Conservation (phyloP, 2,329 filamentous ascomycete genomes). For the Trichoderma polysporum region DNA sequence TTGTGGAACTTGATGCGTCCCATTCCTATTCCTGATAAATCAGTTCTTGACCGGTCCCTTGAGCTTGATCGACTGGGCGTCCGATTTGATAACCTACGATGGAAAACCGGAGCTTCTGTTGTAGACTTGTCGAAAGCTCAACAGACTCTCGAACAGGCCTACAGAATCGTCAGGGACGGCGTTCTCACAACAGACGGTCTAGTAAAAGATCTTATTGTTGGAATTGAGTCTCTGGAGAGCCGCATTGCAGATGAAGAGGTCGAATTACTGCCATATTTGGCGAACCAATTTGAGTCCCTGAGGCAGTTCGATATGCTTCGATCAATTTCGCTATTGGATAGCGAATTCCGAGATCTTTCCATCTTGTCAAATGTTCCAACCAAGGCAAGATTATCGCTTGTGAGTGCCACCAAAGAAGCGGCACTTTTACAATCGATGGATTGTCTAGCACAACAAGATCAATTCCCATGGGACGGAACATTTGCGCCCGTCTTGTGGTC, state of each 20-base stretch:
- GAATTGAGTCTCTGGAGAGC: conserved; percentile 53
- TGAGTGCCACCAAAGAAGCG: conserved; percentile 37
- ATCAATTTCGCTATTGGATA: conserved; percentile 9
- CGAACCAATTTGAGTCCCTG: conserved; percentile 56
- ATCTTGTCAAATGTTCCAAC: conserved; percentile 48
- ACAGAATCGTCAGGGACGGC: conserved; percentile 50
- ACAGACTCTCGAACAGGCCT: conserved; percentile 55
- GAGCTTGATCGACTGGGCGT: conserved; percentile 56
- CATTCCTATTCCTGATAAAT: conserved; percentile 48
- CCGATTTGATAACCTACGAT: conserved; percentile 61
- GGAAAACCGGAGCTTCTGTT: conserved; percentile 55
- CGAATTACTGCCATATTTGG: conserved; percentile 50
- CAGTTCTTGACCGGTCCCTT: conserved; percentile 46
- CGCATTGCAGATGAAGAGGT: conserved; percentile 44
- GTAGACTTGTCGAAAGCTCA: conserved; percentile 54
- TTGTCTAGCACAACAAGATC: conserved; percentile 42
- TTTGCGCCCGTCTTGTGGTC: conserved; percentile 50
- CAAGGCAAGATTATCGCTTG: conserved; percentile 35
- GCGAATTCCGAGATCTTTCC: conserved; percentile 23
- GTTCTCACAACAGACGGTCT: conserved; percentile 46
- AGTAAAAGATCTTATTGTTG: conserved; percentile 48
- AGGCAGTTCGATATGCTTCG: conserved; percentile 53
- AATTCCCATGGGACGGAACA: conserved; percentile 43
- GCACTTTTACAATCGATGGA: conserved; percentile 49
- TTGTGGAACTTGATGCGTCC: conserved; percentile 76